Percentiles rank a stretch among this genome's conserved stretches.
phyloP scores from a whole-genome alignment of 225 moss, liverwort and hornwort species.

The Thuidium tamariscinum region DNA sequence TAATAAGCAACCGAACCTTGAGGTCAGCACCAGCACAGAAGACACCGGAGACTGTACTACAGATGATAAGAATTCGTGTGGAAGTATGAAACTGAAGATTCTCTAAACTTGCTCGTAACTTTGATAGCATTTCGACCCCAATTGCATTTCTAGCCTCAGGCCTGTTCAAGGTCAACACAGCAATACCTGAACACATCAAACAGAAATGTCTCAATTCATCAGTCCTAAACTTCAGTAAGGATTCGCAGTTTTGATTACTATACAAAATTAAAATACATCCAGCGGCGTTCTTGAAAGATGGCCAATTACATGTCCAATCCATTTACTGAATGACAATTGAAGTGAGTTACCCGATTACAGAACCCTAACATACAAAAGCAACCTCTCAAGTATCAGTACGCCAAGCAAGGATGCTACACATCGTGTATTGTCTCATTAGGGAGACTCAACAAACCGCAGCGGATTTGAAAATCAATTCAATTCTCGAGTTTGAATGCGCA shows the following conservation, averaged over 20 bases:
- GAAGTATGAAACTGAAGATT: conserved; percentile 62
- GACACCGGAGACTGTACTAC: conserved; percentile 74
- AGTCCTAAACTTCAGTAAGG: background rate
- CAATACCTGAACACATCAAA: conserved; percentile 54
- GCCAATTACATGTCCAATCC: background rate
- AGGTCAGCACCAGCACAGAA: conserved; percentile 99
- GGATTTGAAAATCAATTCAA: background rate
- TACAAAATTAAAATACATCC: background rate
- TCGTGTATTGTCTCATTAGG: background rate
- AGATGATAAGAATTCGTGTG: conserved; percentile 61
- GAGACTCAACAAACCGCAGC: background rate
- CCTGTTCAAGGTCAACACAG: conserved; percentile 76
- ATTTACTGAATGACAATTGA: background rate
- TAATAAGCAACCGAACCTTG: conserved; percentile 39
- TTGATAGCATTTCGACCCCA: conserved; percentile 83
- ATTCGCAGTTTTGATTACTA: background rate
- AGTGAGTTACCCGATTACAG: background rate
- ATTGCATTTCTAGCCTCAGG: conserved; percentile 82
- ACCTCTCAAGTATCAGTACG: background rate
- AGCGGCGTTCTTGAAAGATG: background rate
- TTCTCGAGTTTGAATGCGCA: background rate
- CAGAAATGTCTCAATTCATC: background rate
- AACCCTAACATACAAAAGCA: background rate
- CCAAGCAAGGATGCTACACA: background rate
- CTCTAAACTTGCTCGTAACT: conserved; percentile 62